These are phyloP conservation scores for Colletotrichum cordylinicola DNA, from an alignment of 2,329 filamentous ascomycete genomes.

Conservation along the genomic window DNA sequence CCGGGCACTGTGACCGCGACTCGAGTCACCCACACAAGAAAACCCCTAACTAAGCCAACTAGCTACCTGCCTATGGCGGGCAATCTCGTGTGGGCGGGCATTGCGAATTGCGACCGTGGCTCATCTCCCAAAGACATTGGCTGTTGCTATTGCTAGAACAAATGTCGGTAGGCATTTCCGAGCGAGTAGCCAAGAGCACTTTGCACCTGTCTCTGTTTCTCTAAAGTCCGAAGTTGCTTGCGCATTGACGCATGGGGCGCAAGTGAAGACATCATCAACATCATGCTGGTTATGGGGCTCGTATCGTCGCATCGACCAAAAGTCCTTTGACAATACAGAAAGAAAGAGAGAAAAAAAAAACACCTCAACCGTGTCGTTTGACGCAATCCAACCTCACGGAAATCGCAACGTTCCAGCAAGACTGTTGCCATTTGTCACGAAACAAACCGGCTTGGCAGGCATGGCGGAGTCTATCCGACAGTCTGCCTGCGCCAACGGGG, in stretches of 20 bases:
- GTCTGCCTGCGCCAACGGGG: neutral
- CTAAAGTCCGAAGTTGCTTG: neutral
- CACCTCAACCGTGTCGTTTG: neutral
- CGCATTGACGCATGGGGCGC: neutral
- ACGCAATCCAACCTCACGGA: neutral
- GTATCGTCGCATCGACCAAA: neutral
- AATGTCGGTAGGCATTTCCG: neutral
- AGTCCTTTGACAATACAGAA: neutral
- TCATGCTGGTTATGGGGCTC: neutral
- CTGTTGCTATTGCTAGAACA: neutral
- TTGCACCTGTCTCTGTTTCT: neutral
- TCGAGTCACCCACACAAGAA: neutral
- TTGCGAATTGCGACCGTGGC: neutral
- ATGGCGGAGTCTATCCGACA: neutral
- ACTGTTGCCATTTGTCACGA: neutral
- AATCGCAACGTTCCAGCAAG: neutral
- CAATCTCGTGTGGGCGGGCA: conserved; percentile 11
- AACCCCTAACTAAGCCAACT: neutral
- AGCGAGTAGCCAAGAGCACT: neutral
- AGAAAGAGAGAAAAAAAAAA: neutral
- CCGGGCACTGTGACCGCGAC: neutral
- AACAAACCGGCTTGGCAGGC: neutral
- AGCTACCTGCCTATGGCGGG: neutral
- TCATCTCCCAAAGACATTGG: conserved; percentile 1
- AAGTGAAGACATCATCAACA: neutral